A percentile compares a stretch with the other conserved stretches of the same genome.
These are phyloP conservation scores for Nicotiana sylvestris DNA, from an alignment of 257 asterid genomes.

Conservation along the genomic window DNA sequence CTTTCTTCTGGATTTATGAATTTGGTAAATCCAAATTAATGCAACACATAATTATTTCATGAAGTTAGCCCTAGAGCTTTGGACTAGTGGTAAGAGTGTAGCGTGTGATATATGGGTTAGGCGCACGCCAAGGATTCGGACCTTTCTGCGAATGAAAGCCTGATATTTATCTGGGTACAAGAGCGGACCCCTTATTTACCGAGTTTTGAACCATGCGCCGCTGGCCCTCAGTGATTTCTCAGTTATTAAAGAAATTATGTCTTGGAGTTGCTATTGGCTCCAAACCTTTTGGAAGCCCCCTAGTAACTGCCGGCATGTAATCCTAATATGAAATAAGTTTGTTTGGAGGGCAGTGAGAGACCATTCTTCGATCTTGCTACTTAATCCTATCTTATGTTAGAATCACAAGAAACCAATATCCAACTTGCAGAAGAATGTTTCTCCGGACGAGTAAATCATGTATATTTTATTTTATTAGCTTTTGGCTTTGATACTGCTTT, in stretches of 20 bases:
- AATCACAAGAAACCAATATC: constrained; percentile 9
- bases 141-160: not conserved
- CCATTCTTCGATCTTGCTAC: not conserved
- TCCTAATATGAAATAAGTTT: not conserved
- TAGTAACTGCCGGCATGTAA: not conserved
- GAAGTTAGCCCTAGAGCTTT: not conserved
- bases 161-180: not conserved
- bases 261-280: not conserved
- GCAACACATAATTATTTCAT: not conserved
- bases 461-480: not conserved
- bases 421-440: constrained; percentile 3
- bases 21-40: not conserved
- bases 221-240: not conserved
- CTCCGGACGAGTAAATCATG: not conserved
- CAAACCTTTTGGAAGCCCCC: not conserved
- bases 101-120: not conserved
- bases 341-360: not conserved
- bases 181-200: not conserved
- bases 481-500: not conserved
- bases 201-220: not conserved
- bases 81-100: not conserved
- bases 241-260: not conserved
- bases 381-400: not conserved
- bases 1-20: not conserved
- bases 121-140: not conserved